Evolutionary conservation across 176 grass and related monocot species (phyloP).

Genomic region (Guadua angustifolia): DNA sequence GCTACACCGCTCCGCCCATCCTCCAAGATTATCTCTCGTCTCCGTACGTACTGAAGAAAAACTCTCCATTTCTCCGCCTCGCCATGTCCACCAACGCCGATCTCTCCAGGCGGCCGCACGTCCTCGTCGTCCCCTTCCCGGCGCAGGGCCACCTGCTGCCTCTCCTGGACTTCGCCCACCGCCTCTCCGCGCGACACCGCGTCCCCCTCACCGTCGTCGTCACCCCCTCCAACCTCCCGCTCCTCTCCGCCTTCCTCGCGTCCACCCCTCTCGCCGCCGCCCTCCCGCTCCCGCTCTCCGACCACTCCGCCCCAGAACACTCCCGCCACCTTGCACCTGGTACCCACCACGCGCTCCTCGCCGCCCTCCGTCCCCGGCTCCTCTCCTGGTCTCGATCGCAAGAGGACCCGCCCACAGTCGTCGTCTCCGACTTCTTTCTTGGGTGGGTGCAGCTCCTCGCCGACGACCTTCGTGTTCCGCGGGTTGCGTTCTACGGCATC

Average conservation of each 20-base stretch:
- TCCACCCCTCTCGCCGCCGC: conserved; percentile 38
- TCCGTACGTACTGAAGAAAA: background rate
- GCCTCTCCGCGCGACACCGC: conserved; percentile 33
- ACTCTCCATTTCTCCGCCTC: background rate
- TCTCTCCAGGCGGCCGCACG: conserved; percentile 4
- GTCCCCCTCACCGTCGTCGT: conserved; percentile 33
- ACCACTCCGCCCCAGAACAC: conserved; percentile 21
- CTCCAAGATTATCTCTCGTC: background rate
- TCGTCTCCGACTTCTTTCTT: conserved; percentile 60
- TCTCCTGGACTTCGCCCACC: conserved; percentile 47
- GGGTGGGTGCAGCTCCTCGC: conserved; percentile 50
- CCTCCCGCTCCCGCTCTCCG: conserved; percentile 4
- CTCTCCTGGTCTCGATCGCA: conserved; percentile 50
- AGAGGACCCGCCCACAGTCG: conserved; percentile 6
- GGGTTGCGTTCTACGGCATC: conserved; percentile 42
- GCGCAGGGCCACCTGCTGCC: conserved; percentile 51
- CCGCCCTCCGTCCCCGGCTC: conserved; percentile 33
- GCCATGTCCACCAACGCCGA: background rate
- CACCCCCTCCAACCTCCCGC: conserved; percentile 41
- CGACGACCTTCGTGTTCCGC: conserved; percentile 43
- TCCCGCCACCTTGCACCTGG: conserved; percentile 8
- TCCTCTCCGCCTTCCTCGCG: conserved; percentile 48
- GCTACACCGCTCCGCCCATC: background rate
- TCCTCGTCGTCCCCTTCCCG: conserved; percentile 46
- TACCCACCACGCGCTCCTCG: conserved; percentile 36